phyloP scores from a whole-genome alignment of 305 asterid species.

The Striga hermonthica region DNA sequence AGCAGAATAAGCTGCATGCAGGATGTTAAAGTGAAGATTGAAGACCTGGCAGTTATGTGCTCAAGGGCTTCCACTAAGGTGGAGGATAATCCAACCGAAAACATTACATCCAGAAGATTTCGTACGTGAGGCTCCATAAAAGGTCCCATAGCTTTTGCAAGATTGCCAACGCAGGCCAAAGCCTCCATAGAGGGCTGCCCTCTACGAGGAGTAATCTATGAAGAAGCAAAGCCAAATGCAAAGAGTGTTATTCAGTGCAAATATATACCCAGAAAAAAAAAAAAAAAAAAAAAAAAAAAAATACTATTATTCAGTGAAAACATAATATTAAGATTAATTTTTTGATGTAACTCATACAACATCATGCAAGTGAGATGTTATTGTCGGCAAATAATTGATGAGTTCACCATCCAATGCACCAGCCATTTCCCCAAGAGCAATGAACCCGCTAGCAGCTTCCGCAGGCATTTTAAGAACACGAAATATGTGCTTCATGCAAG shows the following conservation, averaged over 20 bases:
- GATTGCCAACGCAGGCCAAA: conserved; percentile 94
- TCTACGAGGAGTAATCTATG: conserved; percentile 96
- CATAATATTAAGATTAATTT: conserved; percentile 24
- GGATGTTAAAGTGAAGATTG: conserved; percentile 24
- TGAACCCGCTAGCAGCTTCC: conserved; percentile 95
- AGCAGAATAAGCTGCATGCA: conserved; percentile 25
- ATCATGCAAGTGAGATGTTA: conserved; percentile 92
- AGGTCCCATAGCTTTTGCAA: conserved; percentile 98
- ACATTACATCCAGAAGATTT: conserved; percentile 89
- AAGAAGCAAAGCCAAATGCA: conserved; percentile 30
- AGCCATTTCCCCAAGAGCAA: conserved; percentile 99
- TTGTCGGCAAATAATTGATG: conserved; percentile 93
- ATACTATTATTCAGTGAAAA: conserved; percentile 24
- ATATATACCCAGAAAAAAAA: conserved; percentile 28
- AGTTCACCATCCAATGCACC: conserved; percentile 99
- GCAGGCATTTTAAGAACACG: conserved; percentile 97
- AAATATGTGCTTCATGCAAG: conserved; percentile 98
- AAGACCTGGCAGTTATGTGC: conserved; percentile 73
- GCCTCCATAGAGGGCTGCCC: conserved; percentile 95
- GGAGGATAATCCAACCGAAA: conserved; percentile 79
- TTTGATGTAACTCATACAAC: conserved; percentile 56
- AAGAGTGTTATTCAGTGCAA: conserved; percentile 26
- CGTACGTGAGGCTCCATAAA: conserved; percentile 81
- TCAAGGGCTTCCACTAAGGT: conserved; percentile 85
- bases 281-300: too few relatives aligned